Base-by-base conservation (phyloP, 768 basidiomycete genomes). In the Russula foetens region DNA sequence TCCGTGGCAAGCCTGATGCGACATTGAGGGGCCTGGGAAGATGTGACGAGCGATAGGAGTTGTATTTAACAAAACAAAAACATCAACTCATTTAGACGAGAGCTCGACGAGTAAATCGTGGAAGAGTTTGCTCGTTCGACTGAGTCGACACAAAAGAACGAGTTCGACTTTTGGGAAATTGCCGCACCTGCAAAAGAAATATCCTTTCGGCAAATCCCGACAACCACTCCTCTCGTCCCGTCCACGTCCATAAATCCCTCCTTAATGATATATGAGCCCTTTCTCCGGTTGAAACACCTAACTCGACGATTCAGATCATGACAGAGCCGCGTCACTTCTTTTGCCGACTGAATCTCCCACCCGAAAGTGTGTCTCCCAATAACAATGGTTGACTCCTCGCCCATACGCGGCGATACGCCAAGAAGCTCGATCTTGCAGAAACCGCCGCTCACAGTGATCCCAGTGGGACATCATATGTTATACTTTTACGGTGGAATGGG, bases 261-360 rank as follows among this genome's bases (percentile, higher is more conserved):
- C 56, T 67, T 77, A 75, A 66, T 85, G 84, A 59, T 82, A 76
- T 15, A 73, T 69, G 23, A 84, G 67, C 1, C 76, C 79, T 7
- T 53, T 0, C 0, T 71, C 73, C 53, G 67, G 74, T 56, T 63
- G 63, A 69, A 84, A 82, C 56, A 81, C 59, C 62, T 61, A 35
- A 3, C 4, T 17, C 29, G n/a, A 11, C 5, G 21, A 45, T 47
- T 12, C 24, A 26, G 46, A n/a, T n/a, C n/a, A n/a, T n/a, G n/a
- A n/a, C n/a, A n/a, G n/a, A n/a, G n/a, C n/a, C n/a, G n/a, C n/a
- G n/a, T n/a, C n/a, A n/a, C n/a, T n/a, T n/a, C n/a, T 6, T 24
- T 35, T 11, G 31, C 4, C 5, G 9, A 33, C 5, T 33, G 31
- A 33, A 9, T 12, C 33, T 19, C 57, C 51, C 38, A 58, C 57